A percentile compares a stretch with the other conserved stretches of the same genome.
Conservation (phyloP, 2,329 filamentous ascomycete species). For the Aspergillus fijiensis region DNA sequence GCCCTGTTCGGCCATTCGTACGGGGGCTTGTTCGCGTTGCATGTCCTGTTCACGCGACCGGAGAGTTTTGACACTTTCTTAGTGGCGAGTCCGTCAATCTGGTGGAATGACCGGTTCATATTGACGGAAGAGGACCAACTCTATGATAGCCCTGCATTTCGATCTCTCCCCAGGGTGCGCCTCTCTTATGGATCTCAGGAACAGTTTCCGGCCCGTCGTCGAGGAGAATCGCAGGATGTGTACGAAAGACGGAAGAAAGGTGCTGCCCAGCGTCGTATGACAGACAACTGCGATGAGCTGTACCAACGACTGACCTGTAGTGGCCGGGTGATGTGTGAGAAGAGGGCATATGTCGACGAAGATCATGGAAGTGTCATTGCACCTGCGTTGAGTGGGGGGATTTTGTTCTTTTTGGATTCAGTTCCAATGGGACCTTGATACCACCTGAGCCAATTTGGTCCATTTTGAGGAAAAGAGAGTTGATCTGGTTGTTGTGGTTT, state of each 20-base stretch:
- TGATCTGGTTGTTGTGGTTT: no score
- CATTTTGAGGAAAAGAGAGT: no score
- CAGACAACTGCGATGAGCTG: conserved; percentile 27
- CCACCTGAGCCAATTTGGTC: no score
- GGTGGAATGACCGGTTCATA: conserved; percentile 49
- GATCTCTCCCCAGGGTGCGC: conserved; percentile 25
- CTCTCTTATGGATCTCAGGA: conserved; percentile 39
- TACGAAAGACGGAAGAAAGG: conserved; percentile 27
- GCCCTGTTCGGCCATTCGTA: conserved; percentile 54
- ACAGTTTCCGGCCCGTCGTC: conserved; percentile 28
- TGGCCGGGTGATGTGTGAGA: conserved; percentile 16
- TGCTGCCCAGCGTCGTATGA: conserved; percentile 25
- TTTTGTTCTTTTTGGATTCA: conserved; percentile 18
- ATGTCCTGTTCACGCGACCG: conserved; percentile 45
- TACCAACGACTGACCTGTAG: conserved; percentile 16
- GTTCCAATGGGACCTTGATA: no score
- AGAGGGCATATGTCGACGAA: conserved; percentile 28
- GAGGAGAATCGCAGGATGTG: conserved; percentile 30
- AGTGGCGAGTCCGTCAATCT: conserved; percentile 49
- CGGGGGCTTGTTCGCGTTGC: conserved; percentile 50
- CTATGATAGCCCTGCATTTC: conserved; percentile 11
- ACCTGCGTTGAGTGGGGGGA: conserved; percentile 27
- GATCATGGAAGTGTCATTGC: conserved; percentile 35
- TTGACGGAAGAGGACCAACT: conserved; percentile 33
- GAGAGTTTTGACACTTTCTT: conserved; percentile 48